Percentiles rank a stretch among this genome's conserved stretches.
Conservation (phyloP, 306 rosid genomes). For the Biancaea sappan region DNA sequence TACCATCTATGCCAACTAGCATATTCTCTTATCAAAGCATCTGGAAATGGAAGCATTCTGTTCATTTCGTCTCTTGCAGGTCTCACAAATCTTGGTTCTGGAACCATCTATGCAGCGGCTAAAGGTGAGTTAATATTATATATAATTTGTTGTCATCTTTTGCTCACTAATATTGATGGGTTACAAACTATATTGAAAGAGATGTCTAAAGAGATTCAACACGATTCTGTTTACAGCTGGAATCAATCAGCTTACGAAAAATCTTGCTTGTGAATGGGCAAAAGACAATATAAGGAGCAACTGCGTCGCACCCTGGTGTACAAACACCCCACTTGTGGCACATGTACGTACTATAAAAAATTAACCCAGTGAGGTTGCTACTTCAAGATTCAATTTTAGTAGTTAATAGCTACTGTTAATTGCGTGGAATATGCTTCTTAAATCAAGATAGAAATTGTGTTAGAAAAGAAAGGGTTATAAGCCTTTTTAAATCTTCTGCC, state of each 20-base stretch:
- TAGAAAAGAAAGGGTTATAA: not conserved
- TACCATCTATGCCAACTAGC: constrained; percentile 74
- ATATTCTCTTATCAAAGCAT: constrained; percentile 77
- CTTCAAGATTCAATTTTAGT: not conserved
- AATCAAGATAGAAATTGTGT: not conserved
- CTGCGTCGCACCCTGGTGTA: constrained; percentile 85
- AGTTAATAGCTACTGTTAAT: not conserved
- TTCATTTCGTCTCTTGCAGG: constrained; percentile 79
- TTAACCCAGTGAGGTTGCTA: not conserved
- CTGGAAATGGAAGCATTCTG: constrained; percentile 85
- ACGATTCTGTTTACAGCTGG: constrained; percentile 64
- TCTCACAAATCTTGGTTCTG: constrained; percentile 41
- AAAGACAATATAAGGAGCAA: constrained; percentile 86
- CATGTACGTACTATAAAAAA: too few species aligned
- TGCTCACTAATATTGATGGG: constrained; percentile 14
- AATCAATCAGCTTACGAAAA: constrained; percentile 74
- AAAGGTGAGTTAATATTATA: constrained; percentile 66
- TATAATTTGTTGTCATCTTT: constrained; percentile 22
- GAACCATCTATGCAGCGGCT: constrained; percentile 67
- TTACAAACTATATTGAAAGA: not conserved
- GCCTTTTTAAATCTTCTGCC: not conserved
- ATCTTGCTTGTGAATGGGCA: constrained; percentile 97
- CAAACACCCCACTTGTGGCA: constrained; percentile 66
- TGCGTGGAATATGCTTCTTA: not conserved
- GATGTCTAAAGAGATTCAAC: constrained; percentile 12